Evolutionary conservation across 495 filamentous ascomycete genomes (phyloP).

Genomic region (Annulohypoxylon bovei): DNA sequence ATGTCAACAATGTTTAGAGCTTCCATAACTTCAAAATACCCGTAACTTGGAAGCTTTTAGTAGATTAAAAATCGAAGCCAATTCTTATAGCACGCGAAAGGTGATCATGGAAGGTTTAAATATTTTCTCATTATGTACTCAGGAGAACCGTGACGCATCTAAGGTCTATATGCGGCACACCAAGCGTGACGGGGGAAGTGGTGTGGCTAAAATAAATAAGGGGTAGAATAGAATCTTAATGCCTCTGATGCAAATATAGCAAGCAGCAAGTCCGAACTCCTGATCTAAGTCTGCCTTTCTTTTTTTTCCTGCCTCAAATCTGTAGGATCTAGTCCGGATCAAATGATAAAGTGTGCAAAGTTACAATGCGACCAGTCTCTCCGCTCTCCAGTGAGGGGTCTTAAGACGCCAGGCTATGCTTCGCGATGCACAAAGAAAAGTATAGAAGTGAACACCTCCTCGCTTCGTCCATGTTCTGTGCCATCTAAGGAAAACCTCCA

Average conservation of each 20-base stretch:
- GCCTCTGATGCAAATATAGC: constrained; percentile 12
- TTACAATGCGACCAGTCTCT: constrained; percentile 8
- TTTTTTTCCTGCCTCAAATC: constrained; percentile 15
- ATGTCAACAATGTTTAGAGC: no score
- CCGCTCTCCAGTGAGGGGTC: constrained; percentile 28
- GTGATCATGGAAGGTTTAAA: neutral
- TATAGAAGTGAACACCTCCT: constrained; percentile 14
- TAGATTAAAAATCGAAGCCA: neutral
- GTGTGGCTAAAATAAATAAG: neutral
- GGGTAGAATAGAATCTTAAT: neutral
- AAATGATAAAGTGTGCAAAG: constrained; percentile 9
- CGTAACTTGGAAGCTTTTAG: no score
- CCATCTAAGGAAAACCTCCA: constrained; percentile 12
- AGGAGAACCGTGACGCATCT: constrained; percentile 2
- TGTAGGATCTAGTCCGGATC: constrained; percentile 11
- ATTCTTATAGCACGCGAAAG: neutral
- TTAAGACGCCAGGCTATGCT: constrained; percentile 39
- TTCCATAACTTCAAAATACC: no score
- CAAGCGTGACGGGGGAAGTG: neutral
- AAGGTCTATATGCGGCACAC: constrained; percentile 27
- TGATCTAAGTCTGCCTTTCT: constrained; percentile 15
- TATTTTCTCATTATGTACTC: constrained; percentile 26
- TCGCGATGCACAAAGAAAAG: constrained; percentile 29
- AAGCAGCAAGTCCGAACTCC: constrained; percentile 25
- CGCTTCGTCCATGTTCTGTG: constrained; percentile 11